Evolutionary conservation across 352 stramenopile genomes (phyloP).

Genomic region (Globisporangium okanoganense): DNA sequence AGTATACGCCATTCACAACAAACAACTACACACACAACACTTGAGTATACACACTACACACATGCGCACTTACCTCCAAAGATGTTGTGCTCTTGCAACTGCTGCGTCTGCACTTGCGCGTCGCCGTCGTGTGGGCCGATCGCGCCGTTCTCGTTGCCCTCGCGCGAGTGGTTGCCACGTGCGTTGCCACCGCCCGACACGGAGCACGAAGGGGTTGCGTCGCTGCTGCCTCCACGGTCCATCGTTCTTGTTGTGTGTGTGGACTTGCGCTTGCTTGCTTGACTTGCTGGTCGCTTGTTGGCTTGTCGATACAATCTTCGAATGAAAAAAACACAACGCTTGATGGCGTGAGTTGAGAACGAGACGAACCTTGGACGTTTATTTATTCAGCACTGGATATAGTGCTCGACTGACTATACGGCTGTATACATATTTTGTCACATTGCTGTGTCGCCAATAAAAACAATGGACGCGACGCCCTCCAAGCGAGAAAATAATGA

Average conservation of each 20-base stretch:
- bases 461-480: too few species aligned
- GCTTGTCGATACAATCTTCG: neutral
- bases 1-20: neutral
- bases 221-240: slow-evolving; percentile 5
- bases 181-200: slow-evolving; percentile 22
- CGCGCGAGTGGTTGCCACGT: slow-evolving; percentile 6
- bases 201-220: slow-evolving; percentile 27
- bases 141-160: slow-evolving; percentile 2
- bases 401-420: neutral
- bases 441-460: too few species aligned
- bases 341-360: neutral
- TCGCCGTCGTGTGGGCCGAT: slow-evolving; percentile 9
- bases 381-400: neutral
- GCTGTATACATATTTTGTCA: neutral
- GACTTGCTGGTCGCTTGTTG: neutral
- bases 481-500: too few species aligned
- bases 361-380: neutral
- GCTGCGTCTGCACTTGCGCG: slow-evolving; percentile 21
- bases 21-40: neutral
- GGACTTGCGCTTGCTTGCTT: neutral
- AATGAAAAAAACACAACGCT: neutral
- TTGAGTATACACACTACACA: neutral
- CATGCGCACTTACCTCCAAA: slow-evolving; percentile 57
- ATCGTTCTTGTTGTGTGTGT: slow-evolving; percentile 8
- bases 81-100: slow-evolving; percentile 67